A percentile compares a stretch with the other conserved stretches of the same genome.
Conservation (phyloP, 2,329 filamentous ascomycete species). For the Colletotrichum ledebouriae region DNA sequence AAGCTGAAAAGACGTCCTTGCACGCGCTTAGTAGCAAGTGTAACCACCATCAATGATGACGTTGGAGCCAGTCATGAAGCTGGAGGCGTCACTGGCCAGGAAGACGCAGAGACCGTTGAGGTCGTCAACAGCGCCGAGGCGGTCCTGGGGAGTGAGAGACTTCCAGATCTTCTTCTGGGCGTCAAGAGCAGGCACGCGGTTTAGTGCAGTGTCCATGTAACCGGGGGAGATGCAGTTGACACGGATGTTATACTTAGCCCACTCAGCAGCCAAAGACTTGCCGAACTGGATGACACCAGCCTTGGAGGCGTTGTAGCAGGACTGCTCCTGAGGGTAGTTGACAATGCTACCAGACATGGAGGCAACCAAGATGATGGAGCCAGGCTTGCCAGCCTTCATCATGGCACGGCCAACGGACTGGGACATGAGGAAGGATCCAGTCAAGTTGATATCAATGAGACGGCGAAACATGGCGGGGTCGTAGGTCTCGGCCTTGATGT, state of each 20-base stretch:
- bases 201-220: slow-evolving; percentile 88
- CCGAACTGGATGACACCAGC: slow-evolving; percentile 83
- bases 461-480: slow-evolving; percentile 82
- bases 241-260: slow-evolving; percentile 84
- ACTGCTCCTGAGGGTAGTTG: slow-evolving; percentile 89
- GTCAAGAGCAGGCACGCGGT: slow-evolving; percentile 82
- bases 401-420: slow-evolving; percentile 80
- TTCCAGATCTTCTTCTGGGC: slow-evolving; percentile 88
- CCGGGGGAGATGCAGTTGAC: slow-evolving; percentile 89
- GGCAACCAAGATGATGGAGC: slow-evolving; percentile 81
- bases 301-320: slow-evolving; percentile 87
- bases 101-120: slow-evolving; percentile 84
- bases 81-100: slow-evolving; percentile 78
- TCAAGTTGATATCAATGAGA: slow-evolving; percentile 86
- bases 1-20: background rate
- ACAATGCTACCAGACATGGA: slow-evolving; percentile 88
- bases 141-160: slow-evolving; percentile 78
- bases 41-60: slow-evolving; percentile 79
- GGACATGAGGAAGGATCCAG: slow-evolving; percentile 81
- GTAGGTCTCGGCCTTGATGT: slow-evolving; percentile 86
- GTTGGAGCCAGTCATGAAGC: slow-evolving; percentile 84
- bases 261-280: slow-evolving; percentile 86
- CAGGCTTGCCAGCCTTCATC: slow-evolving; percentile 79
- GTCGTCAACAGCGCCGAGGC: slow-evolving; percentile 80
- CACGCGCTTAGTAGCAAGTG: slow-evolving; percentile 66